Conservation (phyloP, 2,329 filamentous ascomycete genomes). For the Claviceps humidiphila region DNA sequence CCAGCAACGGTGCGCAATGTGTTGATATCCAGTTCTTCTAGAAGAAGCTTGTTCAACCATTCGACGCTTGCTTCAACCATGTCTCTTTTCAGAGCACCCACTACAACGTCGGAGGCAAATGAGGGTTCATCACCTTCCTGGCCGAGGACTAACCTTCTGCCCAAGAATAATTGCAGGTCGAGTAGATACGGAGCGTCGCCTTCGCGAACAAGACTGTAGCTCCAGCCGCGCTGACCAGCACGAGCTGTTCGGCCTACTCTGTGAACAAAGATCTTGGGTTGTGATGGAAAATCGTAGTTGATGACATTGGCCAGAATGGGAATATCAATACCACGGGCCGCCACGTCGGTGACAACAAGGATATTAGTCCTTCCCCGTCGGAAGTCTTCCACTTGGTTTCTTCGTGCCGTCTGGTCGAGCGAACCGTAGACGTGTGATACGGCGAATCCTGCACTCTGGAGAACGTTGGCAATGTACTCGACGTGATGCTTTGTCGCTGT, state of each 20-base stretch:
- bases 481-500: conserved; percentile 94
- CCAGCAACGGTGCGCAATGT: conserved; percentile 58
- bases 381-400: conserved; percentile 85
- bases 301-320: conserved; percentile 92
- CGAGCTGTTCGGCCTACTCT: conserved; percentile 90
- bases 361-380: conserved; percentile 74
- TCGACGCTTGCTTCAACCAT: conserved; percentile 65
- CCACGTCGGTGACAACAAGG: conserved; percentile 90
- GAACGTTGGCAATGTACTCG: conserved; percentile 74
- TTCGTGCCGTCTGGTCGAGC: conserved; percentile 83
- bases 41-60: conserved; percentile 67
- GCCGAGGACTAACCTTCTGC: conserved; percentile 68
- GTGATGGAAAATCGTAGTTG: conserved; percentile 95
- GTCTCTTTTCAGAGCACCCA: conserved; percentile 63
- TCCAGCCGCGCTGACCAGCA: conserved; percentile 87
- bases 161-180: conserved; percentile 87
- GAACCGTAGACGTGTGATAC: conserved; percentile 93
- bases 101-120: conserved; percentile 70
- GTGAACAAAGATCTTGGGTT: conserved; percentile 94
- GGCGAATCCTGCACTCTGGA: conserved; percentile 70
- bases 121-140: conserved; percentile 49
- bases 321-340: conserved; percentile 94
- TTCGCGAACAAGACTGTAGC: conserved; percentile 81
- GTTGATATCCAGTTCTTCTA: conserved; percentile 61
- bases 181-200: conserved; percentile 83